Percentiles rank a stretch among this genome's conserved stretches.
These are phyloP conservation scores for Vigna unguiculata DNA, from an alignment of 306 rosid genomes.

Conservation along the genomic window DNA sequence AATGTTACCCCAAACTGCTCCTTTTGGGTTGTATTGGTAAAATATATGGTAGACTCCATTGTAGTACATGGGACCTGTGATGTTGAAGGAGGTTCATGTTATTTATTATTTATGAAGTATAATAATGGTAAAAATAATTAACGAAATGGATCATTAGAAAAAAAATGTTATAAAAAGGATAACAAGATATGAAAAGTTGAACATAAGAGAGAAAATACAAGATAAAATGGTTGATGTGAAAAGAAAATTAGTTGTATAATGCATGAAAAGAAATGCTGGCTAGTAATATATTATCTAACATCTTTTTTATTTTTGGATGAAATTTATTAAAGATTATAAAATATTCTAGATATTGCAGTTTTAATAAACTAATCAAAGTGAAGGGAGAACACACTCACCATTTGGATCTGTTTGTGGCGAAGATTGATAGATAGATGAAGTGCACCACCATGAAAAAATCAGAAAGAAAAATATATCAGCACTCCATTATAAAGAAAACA, in stretches of 20 bases:
- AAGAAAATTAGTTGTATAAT: not conserved
- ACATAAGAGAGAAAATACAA: not conserved
- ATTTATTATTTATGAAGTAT: too few species aligned
- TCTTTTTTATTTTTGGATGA: too few species aligned
- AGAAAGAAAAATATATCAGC: conserved; percentile 30
- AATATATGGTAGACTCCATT: conserved; percentile 81
- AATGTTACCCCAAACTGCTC: conserved; percentile 94
- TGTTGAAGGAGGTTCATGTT: too few species aligned
- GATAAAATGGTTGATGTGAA: not conserved
- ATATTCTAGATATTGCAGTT: too few species aligned
- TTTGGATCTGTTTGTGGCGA: conserved; percentile 68
- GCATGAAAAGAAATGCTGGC: too few species aligned
- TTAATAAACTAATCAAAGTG: not conserved
- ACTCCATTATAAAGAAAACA: not conserved
- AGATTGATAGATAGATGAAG: conserved; percentile 16
- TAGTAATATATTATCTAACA: too few species aligned
- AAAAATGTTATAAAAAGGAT: too few species aligned
- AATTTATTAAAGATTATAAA: not conserved
- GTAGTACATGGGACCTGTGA: conserved; percentile 79
- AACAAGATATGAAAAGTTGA: not conserved
- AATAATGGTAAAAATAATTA: too few species aligned
- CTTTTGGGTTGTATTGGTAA: conserved; percentile 88
- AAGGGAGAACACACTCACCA: conserved; percentile 55
- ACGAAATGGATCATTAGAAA: too few species aligned
- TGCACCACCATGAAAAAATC: conserved; percentile 19